Evolutionary conservation across 306 rosid species (phyloP), one percentile per base, ranked within the genome.

Genomic region (Quercus bicolor): DNA sequence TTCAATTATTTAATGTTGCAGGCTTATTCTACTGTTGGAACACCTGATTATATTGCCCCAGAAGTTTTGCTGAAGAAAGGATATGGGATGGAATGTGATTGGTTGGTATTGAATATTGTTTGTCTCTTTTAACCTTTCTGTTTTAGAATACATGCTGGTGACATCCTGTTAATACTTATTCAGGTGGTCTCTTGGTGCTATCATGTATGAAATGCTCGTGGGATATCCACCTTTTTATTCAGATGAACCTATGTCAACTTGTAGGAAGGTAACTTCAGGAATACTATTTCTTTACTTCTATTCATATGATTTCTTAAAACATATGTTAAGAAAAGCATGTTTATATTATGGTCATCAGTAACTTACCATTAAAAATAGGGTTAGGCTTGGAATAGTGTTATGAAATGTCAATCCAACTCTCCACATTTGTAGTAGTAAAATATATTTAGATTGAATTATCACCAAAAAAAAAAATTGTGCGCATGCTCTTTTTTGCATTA

Each of bases 81-180:
- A 89, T 96, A 96, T 88, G 99, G 99, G 64, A 90, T 96, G 99
- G 99, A 96, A 81, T 96, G 99, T 86, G 99, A 96, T 85, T 96
- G 91, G 88, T 88, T 68, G 85, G 96, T 89, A 85, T 73, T 76
- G 65, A 31, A 19, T 70, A 57, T 71, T 54, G 60, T 74, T 75
- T 75, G 10, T 55, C 62, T 23, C 28, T 56, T 68, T 56, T 75
- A 66, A 62, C 4, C 71, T 21, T 37, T 40, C 82, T 72, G 75
- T 79, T 76, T 60, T 52, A 53, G 61, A 56, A 54, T 78, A 21
- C 78, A 45, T 78, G 56, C 78, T 43, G 71, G 79, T 87, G 77
- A 69, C 68, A 80, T 77, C 78, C 64, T 80, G 57, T 55, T 81
- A 34, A 82, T 87, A 76, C 77, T 72, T 56, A 57, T 78, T 55